Evolutionary conservation across 257 asterid genomes (phyloP).

Genomic region (Thymus quinquecostatus): DNA sequence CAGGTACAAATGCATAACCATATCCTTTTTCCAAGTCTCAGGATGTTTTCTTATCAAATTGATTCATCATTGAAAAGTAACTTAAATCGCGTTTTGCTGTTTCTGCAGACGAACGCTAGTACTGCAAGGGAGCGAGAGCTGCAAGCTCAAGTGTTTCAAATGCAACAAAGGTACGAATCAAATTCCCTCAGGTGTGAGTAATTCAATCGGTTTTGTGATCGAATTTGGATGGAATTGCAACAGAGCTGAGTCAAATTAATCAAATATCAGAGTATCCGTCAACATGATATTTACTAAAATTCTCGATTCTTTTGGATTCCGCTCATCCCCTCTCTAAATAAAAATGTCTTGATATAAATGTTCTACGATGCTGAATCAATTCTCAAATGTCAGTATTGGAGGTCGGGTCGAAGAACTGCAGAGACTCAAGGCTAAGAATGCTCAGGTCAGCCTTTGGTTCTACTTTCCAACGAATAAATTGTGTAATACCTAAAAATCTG

Average conservation of each 20-base stretch:
- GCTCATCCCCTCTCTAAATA: background rate
- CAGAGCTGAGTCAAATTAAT: too few species aligned
- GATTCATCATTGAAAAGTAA: background rate
- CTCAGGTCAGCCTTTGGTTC: constrained; percentile 55
- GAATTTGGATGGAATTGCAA: too few species aligned
- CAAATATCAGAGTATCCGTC: too few species aligned
- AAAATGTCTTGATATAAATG: background rate
- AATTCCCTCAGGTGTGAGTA: too few species aligned
- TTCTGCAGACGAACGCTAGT: constrained; percentile 47
- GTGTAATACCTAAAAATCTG: background rate
- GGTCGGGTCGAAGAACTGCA: constrained; percentile 87
- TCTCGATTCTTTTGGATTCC: background rate
- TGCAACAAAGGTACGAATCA: constrained; percentile 76
- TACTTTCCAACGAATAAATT: background rate
- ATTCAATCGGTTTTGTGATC: too few species aligned
- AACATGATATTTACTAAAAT: background rate
- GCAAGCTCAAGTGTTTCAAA: constrained; percentile 76
- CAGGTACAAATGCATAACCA: constrained; percentile 51
- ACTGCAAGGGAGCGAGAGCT: constrained; percentile 69
- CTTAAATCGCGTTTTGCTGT: background rate
- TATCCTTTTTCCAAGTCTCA: background rate
- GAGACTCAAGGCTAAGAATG: constrained; percentile 67
- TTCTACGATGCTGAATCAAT: constrained; percentile 30
- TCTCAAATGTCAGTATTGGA: constrained; percentile 63
- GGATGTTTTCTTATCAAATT: background rate